phyloP scores from a whole-genome alignment of 441 rosid genomes.

The Biscutella laevigata region DNA sequence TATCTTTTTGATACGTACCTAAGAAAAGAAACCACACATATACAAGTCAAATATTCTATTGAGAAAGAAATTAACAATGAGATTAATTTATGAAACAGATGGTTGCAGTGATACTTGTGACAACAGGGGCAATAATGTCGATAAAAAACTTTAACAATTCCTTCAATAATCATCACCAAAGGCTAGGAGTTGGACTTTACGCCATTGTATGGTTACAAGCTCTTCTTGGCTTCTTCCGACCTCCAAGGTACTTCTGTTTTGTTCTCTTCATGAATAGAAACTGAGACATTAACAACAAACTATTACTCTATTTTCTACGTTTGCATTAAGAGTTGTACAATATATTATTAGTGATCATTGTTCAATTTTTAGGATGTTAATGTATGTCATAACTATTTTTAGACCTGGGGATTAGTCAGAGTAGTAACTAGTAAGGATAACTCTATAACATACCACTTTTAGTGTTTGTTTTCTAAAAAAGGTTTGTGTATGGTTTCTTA shows the following conservation, averaged over 20 bases:
- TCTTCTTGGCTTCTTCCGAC: slow-evolving; percentile 48
- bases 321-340: no score
- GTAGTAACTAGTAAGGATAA: no score
- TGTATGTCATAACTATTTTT: no score
- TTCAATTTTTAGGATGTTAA: no score
- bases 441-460: no score
- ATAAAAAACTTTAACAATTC: slow-evolving; percentile 62
- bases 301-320: no score
- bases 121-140: slow-evolving; percentile 61
- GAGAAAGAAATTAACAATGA: slow-evolving; percentile 1
- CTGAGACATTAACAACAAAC: no score
- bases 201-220: slow-evolving; percentile 66
- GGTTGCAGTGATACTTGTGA: slow-evolving; percentile 40
- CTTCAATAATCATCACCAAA: slow-evolving; percentile 65
- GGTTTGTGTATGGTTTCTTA: no score
- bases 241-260: slow-evolving; percentile 40
- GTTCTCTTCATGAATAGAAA: no score
- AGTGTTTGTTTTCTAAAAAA: no score
- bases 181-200: slow-evolving; percentile 53
- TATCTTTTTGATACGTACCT: not conserved
- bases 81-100: slow-evolving; percentile 31
- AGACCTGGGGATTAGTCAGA: no score
- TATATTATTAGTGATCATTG: no score
- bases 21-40: not conserved
- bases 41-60: not conserved